These are phyloP conservation scores for Quercus mongolica DNA, from an alignment of 306 rosid genomes.

Conservation along the genomic window DNA sequence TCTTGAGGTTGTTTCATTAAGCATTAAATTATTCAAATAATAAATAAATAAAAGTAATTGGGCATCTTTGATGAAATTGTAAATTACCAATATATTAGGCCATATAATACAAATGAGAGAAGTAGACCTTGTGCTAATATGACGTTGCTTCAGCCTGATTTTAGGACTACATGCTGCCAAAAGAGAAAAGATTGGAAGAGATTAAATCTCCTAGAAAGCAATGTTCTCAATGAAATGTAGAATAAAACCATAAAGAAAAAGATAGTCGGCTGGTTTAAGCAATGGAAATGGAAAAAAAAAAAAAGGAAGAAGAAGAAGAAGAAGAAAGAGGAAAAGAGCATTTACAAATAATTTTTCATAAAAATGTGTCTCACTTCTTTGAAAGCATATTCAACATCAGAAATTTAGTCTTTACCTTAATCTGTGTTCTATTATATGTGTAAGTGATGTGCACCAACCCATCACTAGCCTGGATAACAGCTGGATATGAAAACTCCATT, in stretches of 20 bases:
- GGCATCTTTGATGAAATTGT: neutral
- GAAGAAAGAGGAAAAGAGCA: neutral
- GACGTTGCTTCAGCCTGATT: slow-evolving; percentile 35
- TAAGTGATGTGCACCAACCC: slow-evolving; percentile 72
- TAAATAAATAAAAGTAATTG: neutral
- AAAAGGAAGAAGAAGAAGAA: too few relatives aligned
- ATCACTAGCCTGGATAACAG: slow-evolving; percentile 81
- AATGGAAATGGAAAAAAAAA: neutral
- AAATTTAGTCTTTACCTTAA: slow-evolving; percentile 55
- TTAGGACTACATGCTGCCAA: slow-evolving; percentile 78
- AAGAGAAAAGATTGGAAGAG: slow-evolving; percentile 11
- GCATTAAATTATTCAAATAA: too few relatives aligned
- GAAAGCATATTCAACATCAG: slow-evolving; percentile 11
- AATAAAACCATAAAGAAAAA: slow-evolving; percentile 8
- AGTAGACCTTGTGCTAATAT: slow-evolving; percentile 9
- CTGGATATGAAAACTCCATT: slow-evolving; percentile 92
- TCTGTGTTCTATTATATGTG: slow-evolving; percentile 77
- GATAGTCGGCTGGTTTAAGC: neutral
- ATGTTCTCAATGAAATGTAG: neutral
- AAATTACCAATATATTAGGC: neutral
- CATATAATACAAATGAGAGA: slow-evolving; percentile 4
- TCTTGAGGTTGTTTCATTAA: too few relatives aligned
- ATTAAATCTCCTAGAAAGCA: slow-evolving; percentile 6
- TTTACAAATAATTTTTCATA: neutral
- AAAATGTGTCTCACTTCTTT: neutral